Percentiles rank a stretch among this genome's conserved stretches.
Evolutionary conservation across 2,329 filamentous ascomycete genomes (phyloP).

Genomic region (Apiospora marii): DNA sequence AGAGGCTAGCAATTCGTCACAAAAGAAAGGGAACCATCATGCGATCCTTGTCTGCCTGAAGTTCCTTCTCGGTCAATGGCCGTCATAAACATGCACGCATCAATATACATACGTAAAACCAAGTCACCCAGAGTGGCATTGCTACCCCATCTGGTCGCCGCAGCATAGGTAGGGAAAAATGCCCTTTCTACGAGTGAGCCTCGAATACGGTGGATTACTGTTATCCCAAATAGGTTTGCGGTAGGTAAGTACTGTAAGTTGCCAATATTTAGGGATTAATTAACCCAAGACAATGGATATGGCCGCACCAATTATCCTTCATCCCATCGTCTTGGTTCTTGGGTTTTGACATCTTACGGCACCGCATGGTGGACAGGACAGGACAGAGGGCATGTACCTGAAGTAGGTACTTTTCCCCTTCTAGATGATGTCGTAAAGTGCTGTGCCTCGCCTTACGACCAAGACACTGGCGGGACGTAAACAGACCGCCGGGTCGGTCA

Average conservation of each 20-base stretch:
- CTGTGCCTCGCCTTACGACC: conserved; percentile 6
- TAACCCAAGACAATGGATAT: conserved; percentile 8
- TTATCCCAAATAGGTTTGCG: no score
- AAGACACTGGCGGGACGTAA: conserved; percentile 11
- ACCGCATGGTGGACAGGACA: not conserved
- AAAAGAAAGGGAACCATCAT: not conserved
- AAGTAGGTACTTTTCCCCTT: conserved; percentile 6
- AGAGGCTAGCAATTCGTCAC: not conserved
- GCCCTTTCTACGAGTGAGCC: not conserved
- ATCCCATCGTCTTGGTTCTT: not conserved
- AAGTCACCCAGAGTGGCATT: conserved; percentile 4
- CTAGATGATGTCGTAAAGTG: not conserved
- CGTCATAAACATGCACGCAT: not conserved
- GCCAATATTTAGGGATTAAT: not conserved
- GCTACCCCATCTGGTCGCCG: conserved; percentile 1
- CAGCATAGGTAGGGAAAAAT: not conserved
- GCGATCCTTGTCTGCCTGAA: not conserved
- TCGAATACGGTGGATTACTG: no score
- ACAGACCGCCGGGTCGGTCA: not conserved
- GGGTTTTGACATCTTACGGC: conserved; percentile 14
- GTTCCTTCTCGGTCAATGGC: not conserved
- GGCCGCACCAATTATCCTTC: not conserved
- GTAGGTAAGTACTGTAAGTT: no score
- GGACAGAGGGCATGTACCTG: not conserved
- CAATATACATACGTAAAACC: not conserved